phyloP scores from a whole-genome alignment of 495 filamentous ascomycete genomes.

The Amorphotheca resinae region DNA sequence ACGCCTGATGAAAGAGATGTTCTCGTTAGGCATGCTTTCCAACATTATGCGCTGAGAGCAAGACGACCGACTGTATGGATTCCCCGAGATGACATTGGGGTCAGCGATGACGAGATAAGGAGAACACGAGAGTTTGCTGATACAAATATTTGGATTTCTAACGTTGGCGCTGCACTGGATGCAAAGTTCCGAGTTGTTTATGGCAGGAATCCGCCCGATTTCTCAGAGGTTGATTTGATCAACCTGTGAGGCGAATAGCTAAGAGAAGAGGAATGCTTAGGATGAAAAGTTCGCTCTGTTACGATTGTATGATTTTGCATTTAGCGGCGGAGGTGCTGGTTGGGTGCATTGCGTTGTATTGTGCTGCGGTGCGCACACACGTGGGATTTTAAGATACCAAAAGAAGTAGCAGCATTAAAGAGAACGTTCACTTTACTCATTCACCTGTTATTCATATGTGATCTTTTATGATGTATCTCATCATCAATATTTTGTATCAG shows the following conservation, averaged over 20 bases:
- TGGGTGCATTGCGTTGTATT: not conserved
- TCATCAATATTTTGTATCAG: no score
- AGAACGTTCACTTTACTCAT: not conserved
- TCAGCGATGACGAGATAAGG: slow-evolving; percentile 82
- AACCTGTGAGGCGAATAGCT: slow-evolving; percentile 38
- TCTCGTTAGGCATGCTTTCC: slow-evolving; percentile 78
- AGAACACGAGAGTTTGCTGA: slow-evolving; percentile 64
- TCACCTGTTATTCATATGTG: no score
- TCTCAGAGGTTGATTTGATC: slow-evolving; percentile 82
- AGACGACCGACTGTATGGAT: slow-evolving; percentile 88
- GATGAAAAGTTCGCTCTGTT: not conserved
- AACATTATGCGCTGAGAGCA: slow-evolving; percentile 78
- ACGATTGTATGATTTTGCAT: not conserved
- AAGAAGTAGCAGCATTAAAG: not conserved
- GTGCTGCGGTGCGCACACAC: not conserved
- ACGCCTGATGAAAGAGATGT: slow-evolving; percentile 82
- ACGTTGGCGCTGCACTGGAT: slow-evolving; percentile 80
- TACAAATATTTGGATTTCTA: slow-evolving; percentile 79
- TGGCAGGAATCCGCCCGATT: slow-evolving; percentile 79
- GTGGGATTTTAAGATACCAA: not conserved
- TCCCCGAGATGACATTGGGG: slow-evolving; percentile 78
- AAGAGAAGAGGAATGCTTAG: not conserved
- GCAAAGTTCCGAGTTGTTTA: slow-evolving; percentile 78
- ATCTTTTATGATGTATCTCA: no score
- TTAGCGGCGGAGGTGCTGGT: slow-evolving; percentile 1